Conservation (phyloP, 257 asterid genomes). For the Przewalskia tangutica region DNA sequence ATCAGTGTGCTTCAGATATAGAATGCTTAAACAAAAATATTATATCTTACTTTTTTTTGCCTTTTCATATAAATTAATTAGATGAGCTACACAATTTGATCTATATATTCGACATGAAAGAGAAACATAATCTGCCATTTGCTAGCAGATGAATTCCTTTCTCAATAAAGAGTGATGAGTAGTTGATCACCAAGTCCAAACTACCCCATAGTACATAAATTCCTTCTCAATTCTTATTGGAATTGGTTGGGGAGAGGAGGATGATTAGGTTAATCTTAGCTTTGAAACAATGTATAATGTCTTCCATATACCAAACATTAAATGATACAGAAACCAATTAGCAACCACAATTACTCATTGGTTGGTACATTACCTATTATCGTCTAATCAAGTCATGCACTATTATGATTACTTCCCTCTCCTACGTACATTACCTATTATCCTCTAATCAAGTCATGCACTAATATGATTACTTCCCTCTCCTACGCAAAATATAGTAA, state of each 20-base stretch:
- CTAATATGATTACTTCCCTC: background rate
- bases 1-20: background rate
- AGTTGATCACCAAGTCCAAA: background rate
- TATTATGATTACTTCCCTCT: background rate
- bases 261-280: constrained; percentile 28
- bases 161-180: background rate
- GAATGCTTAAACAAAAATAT: background rate
- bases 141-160: background rate
- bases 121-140: background rate
- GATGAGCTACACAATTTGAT: background rate
- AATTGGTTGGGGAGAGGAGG: background rate
- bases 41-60: background rate
- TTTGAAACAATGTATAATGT: constrained; percentile 23
- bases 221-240: background rate
- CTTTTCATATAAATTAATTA: background rate
- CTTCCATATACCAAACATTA: background rate
- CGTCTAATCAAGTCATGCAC: background rate
- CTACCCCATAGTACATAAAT: background rate
- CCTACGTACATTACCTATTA: background rate
- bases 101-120: background rate
- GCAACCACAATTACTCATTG: constrained; percentile 19
- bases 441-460: background rate
- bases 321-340: constrained; percentile 13
- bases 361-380: constrained; percentile 6
- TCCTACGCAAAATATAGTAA: background rate